Base-by-base conservation (phyloP, 2,329 filamentous ascomycete genomes). In the Bipolaris victoriae region DNA sequence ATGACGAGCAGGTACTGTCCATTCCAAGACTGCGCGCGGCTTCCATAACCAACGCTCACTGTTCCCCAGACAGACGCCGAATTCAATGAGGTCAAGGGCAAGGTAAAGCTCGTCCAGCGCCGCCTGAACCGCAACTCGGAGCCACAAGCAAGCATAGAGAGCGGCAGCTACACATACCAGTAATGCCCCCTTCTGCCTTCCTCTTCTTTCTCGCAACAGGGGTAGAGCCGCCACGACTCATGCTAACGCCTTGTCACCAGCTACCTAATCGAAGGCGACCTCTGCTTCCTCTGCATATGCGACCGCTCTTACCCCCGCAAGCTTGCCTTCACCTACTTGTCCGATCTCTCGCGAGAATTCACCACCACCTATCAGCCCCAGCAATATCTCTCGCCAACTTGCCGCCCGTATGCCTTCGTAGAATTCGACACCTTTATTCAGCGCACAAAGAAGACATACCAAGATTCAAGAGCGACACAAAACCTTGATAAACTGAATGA, bases 381-480 rank as follows among this genome's bases (percentile, higher is more conserved):
- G 54, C 90, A 95, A 79, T 88, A 96, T 67, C 86, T 90, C 71
- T 87, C 85, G 40, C 86, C 91, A 0, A 81, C 83, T 33, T 86
- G 96, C 64, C 90, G 94, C 22, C 94, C 95, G 5, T 99, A 98
- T 79, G 93, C 92, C 58, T 98, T 96, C 76, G 93, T 97, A 82
- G 92, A 97, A 76, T 99, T 99, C 77, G 96, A 99, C 79, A 96
- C 90, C 63, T 98, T 97, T 81, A 97, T 99, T 78, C 85, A 89
- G 74, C 90, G 92, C 75, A 96, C 93, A 39, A 95, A 94, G 80
- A 90, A 92, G 69, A 92, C 93, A 26, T 99, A 99, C 79, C 91
- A 95, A 69, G 95, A 99, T 77, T 88, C 90, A 52, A 88, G 95
- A 64, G 95, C 95, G 15, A 87, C 91, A 13, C 90, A 93, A 79